Evolutionary conservation across 176 grass and related monocot species (phyloP).

Genomic region (Cenchrus fungigraminus): DNA sequence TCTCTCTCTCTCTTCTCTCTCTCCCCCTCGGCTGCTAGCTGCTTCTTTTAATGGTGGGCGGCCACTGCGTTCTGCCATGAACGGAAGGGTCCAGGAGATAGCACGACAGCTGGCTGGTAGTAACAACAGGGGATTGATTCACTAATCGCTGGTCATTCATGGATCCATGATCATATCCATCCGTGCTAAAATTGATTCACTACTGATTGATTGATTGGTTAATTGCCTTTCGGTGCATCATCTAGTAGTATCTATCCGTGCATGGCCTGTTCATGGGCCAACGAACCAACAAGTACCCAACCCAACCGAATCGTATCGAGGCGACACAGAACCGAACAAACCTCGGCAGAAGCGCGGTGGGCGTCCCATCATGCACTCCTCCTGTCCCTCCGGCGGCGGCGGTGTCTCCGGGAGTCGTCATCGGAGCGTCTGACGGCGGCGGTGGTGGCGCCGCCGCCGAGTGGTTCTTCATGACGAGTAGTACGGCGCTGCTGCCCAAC

Average conservation of each 20-base stretch:
- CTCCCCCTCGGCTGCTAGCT: too few species aligned
- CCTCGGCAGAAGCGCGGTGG: conserved; percentile 21
- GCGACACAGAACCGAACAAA: background rate
- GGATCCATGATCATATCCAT: background rate
- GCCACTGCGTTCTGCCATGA: background rate
- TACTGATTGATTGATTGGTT: background rate
- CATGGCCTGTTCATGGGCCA: background rate
- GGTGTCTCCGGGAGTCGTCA: background rate
- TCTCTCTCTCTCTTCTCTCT: background rate
- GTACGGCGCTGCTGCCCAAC: background rate
- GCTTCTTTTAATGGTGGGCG: conserved; percentile 29
- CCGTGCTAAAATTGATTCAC: background rate
- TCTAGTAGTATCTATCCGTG: background rate
- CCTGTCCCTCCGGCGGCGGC: background rate
- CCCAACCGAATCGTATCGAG: too few species aligned
- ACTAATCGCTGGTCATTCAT: background rate
- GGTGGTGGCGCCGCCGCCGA: too few species aligned
- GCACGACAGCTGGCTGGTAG: background rate
- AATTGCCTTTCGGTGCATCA: background rate
- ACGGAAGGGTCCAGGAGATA: background rate
- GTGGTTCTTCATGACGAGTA: background rate
- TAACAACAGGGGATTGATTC: background rate
- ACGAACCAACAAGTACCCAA: background rate
- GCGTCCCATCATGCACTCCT: background rate
- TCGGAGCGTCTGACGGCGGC: background rate